Base-by-base conservation (phyloP, 2,329 filamentous ascomycete genomes). In the Fusarium bactridioides region DNA sequence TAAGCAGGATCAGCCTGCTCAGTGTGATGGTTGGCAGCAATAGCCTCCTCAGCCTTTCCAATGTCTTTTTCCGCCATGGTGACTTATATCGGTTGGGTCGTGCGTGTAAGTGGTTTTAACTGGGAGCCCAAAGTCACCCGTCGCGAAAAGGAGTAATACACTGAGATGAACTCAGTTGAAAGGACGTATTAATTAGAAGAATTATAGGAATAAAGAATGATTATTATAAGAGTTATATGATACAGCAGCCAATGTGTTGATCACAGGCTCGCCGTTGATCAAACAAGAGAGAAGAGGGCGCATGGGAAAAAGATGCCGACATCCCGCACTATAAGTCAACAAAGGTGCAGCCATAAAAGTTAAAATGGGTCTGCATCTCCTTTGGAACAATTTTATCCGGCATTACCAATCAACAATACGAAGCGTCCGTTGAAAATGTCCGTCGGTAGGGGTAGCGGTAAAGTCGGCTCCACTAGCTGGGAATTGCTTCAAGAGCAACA, bases 11-110 rank as follows among this genome's bases (percentile, higher is more conserved):
- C 77, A 29, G 75, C 67, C 55, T 78, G 74, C 7, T 77, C 76
- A 33, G 73, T 64, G 31, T 72, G 72, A 37, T 77, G 78, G 62
- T 79, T 78, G 56, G 75, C 72, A 48, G 73, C 76, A 47, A 76
- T 76, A 40, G 76, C 78, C 74, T 78, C 75, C 60, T 79, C 76
- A 21, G 73, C 76, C 67, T 76, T 79, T 70, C 77, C 75, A 37
- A 76, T 67, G 40, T 71, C 73, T 29, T 66, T 79, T 62, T 80
- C 79, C 37, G 78, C 76, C 79, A 80, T 80, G 54, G 35, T 47
- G 40, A 37, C n/a, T 50, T 55, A 15, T 21, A 23, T 13, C 33
- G 35, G 15, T 27, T 53, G 37, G 19, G 51, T 44, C 4, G 31
- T 61, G 51, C 18, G 51, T 61, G 41, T 65, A 50, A 60, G 50